Conservation (phyloP, 176 grass and related monocot genomes). For the Musa troglodytarum region DNA sequence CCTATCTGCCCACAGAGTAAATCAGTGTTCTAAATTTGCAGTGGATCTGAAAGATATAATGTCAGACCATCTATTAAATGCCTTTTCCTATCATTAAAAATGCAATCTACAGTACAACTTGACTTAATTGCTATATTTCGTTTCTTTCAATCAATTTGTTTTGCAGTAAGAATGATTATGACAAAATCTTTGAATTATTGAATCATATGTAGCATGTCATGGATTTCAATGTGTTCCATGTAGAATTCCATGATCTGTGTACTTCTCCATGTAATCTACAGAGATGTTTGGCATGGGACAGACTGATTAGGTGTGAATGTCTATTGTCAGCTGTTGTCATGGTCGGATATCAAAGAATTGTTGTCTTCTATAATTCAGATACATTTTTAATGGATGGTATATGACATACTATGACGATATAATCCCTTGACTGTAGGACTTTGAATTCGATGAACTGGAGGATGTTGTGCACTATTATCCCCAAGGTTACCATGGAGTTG, state of each 20-base stretch:
- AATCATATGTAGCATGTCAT: background rate
- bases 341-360: background rate
- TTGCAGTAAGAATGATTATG: background rate
- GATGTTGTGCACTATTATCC: conserved; percentile 68
- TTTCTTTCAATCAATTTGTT: background rate
- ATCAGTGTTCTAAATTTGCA: no score
- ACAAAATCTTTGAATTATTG: background rate
- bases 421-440: conserved; percentile 46
- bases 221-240: background rate
- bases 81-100: no score
- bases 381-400: background rate
- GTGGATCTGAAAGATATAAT: no score
- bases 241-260: background rate
- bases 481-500: conserved; percentile 85
- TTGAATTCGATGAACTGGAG: conserved; percentile 73
- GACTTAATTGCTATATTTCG: no score
- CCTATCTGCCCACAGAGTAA: no score
- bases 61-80: no score
- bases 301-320: background rate
- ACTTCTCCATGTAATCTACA: background rate
- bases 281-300: background rate
- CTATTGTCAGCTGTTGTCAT: background rate
- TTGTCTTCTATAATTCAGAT: background rate
- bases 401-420: background rate
- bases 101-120: no score